Base-by-base conservation (phyloP, 495 filamentous ascomycete species). In the Tuber melanosporum region DNA sequence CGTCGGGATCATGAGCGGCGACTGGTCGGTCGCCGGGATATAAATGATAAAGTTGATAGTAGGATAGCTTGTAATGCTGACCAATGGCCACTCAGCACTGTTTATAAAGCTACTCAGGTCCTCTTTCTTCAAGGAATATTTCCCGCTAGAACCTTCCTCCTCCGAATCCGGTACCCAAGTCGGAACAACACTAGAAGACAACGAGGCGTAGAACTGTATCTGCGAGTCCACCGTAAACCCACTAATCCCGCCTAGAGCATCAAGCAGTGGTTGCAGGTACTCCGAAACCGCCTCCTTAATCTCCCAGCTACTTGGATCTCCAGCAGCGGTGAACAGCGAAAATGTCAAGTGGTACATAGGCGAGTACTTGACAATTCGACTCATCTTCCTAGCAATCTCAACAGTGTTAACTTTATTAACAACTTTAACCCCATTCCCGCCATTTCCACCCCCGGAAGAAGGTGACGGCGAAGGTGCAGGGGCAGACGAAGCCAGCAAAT, bases 181-280 rank as follows among this genome's bases (percentile, higher is more conserved):
- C 15, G 81, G 81, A n/a, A 78, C 78, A 49, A 84, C 78, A 66
- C 74, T 84, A 42, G 80, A 78, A 71, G 82, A 83, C 42, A 22
- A 94, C 90, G 43, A 94, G 3, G 95, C 95, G 83, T 97, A 97
- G 1, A 97, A 87, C 85, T 99, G 95, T 19, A 98, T 92, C 84
- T 99, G 95, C 1, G 94, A 97, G 83, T 98, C 95, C 52, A 99
- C 90, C 36, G 95, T 98, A 84, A 99, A 98, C 83, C 97, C 95
- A 87, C 93, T 94, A 79, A 98, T 95, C 22, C 90, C 87, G 4
- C 90, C 88, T 42, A 98, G 88, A 44, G 91, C 89, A 52, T 92
- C 87, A 0, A 98, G 87, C 70, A 98, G 87, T 0, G 95, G 95
- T 26, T 89, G 86, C 82, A 99, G 88, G 84, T 96, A 93, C 81